Percentiles rank a stretch among this genome's conserved stretches.
These are phyloP conservation scores for Lachnellula cervina DNA, from an alignment of 2,329 filamentous ascomycete species.

Conservation along the genomic window DNA sequence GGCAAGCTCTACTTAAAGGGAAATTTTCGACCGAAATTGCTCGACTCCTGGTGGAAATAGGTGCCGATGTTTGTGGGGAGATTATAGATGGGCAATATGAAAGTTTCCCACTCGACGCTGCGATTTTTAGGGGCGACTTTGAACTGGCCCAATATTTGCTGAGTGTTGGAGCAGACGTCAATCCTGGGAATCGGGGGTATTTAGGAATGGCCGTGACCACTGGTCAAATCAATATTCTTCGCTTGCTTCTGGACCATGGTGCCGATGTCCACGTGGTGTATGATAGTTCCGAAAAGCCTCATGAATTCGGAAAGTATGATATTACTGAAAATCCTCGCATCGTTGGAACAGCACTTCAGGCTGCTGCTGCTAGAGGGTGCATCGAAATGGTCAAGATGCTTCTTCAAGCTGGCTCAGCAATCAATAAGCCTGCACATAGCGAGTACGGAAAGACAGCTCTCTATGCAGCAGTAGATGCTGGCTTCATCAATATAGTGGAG, in stretches of 20 bases:
- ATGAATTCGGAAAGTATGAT: no score
- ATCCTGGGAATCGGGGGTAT: background rate
- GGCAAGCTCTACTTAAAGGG: rapidly evolving
- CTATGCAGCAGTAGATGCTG: background rate
- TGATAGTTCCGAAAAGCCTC: no score
- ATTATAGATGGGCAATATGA: no score
- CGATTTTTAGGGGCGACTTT: background rate
- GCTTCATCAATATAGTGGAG: background rate
- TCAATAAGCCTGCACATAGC: background rate
- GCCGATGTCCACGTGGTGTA: background rate
- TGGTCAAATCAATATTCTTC: background rate
- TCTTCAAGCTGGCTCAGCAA: background rate
- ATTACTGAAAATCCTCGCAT: background rate
- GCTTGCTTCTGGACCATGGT: background rate
- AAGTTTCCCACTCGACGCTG: background rate
- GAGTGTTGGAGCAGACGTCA: background rate
- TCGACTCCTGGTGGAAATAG: background rate
- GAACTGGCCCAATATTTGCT: background rate
- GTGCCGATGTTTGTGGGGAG: background rate
- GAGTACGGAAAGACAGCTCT: background rate
- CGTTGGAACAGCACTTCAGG: background rate
- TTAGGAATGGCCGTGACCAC: background rate
- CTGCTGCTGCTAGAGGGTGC: background rate
- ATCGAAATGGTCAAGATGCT: background rate
- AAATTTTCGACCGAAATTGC: background rate